These are phyloP conservation scores for Paramarasmius palmivorus DNA, from an alignment of 1,284 basidiomycete species.

Conservation along the genomic window DNA sequence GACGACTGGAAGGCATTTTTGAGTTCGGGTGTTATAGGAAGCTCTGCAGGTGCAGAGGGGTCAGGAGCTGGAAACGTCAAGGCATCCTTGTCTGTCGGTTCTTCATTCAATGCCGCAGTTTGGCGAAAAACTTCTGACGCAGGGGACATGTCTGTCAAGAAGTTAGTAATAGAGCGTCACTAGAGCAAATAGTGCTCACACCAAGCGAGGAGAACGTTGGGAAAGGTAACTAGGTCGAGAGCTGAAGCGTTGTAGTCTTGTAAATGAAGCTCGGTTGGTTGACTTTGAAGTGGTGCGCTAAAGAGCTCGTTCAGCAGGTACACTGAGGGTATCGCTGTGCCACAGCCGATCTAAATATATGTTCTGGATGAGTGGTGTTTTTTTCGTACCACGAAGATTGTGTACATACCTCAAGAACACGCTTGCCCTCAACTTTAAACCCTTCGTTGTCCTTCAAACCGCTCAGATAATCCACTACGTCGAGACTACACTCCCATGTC, in stretches of 20 bases:
- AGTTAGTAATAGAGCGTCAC: background rate
- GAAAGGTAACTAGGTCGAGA: conserved; percentile 81
- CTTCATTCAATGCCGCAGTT: conserved; percentile 7
- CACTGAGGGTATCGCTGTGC: conserved; percentile 84
- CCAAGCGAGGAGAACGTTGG: conserved; percentile 88
- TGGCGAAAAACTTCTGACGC: conserved; percentile 42
- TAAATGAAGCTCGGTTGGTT: conserved; percentile 68
- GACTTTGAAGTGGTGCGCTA: conserved; percentile 24
- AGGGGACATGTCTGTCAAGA: conserved; percentile 48
- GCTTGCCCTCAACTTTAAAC: conserved; percentile 38
- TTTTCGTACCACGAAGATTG: conserved; percentile 13
- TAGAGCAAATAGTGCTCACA: conserved; percentile 50
- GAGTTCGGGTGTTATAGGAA: conserved; percentile 66
- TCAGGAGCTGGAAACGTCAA: conserved; percentile 22
- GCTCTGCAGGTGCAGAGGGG: conserved; percentile 41
- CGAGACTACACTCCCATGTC: conserved; percentile 96
- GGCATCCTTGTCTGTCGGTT: conserved; percentile 23
- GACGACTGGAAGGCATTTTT: conserved; percentile 65
- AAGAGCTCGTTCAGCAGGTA: conserved; percentile 73
- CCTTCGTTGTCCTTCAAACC: conserved; percentile 26
- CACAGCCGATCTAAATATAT: conserved; percentile 79
- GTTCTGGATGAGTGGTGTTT: conserved; percentile 23
- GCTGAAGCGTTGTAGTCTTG: conserved; percentile 94
- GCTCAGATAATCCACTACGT: conserved; percentile 70
- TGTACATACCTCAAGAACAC: conserved; percentile 56